Evolutionary conservation across 1,284 basidiomycete genomes (phyloP).

Genomic region (Sanghuangporus weigelae): DNA sequence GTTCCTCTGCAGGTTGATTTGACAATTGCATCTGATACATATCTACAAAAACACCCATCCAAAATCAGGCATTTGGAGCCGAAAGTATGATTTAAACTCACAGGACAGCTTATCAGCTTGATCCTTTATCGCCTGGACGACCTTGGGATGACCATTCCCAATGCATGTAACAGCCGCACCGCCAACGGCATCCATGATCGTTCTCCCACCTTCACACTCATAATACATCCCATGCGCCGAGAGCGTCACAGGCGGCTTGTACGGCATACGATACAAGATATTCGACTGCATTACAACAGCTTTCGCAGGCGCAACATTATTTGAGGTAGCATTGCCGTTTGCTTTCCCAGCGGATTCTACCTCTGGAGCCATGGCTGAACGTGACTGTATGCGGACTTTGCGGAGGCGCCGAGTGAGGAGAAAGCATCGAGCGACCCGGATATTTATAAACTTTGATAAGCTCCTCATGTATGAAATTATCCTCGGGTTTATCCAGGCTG

Average conservation of each 20-base stretch:
- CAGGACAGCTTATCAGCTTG: conserved; percentile 74
- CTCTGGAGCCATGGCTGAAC: too few relatives aligned
- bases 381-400: too few relatives aligned
- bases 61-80: conserved; percentile 10
- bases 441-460: too few relatives aligned
- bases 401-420: too few relatives aligned
- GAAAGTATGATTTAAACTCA: conserved; percentile 25
- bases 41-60: conserved; percentile 38
- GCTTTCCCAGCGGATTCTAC: too few relatives aligned
- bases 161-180: conserved; percentile 82
- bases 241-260: conserved; percentile 62
- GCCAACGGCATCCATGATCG: conserved; percentile 70
- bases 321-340: background rate
- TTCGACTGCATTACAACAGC: conserved; percentile 13
- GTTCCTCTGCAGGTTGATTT: conserved; percentile 70
- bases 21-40: conserved; percentile 79
- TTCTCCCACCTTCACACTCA: conserved; percentile 58
- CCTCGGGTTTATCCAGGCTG: too few relatives aligned
- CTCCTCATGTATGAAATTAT: too few relatives aligned
- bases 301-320: background rate
- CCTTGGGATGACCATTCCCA: conserved; percentile 68
- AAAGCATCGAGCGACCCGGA: too few relatives aligned
- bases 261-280: conserved; percentile 42
- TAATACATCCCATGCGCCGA: conserved; percentile 66
- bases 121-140: conserved; percentile 67